Evolutionary conservation across 306 rosid species (phyloP).

Genomic region (Gastrolobium bilobum): DNA sequence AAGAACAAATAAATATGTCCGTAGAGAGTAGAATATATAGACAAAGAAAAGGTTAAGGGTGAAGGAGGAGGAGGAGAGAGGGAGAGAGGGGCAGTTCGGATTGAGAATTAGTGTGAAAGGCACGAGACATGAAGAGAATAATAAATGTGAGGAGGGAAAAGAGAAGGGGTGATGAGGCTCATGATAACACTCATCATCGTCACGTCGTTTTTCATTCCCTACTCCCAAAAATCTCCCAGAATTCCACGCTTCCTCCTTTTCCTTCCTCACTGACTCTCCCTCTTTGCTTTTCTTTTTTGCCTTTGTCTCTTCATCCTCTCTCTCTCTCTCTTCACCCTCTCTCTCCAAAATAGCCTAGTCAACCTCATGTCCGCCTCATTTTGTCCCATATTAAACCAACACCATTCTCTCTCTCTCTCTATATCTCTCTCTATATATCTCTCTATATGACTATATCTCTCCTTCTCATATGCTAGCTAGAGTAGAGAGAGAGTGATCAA

Average conservation of each 20-base stretch:
- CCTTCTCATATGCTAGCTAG: slow-evolving; percentile 10
- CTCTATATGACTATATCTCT: neutral
- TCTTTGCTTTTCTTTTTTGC: slow-evolving; percentile 28
- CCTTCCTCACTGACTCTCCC: slow-evolving; percentile 32
- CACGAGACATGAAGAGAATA: slow-evolving; percentile 70
- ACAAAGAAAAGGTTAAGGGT: slow-evolving; percentile 60
- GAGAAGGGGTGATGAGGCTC: slow-evolving; percentile 71
- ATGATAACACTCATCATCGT: slow-evolving; percentile 96
- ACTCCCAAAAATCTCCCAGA: slow-evolving; percentile 95
- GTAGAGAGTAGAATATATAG: neutral
- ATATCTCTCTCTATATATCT: neutral
- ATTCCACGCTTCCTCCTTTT: slow-evolving; percentile 68
- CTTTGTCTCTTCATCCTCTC: slow-evolving; percentile 12
- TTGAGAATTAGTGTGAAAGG: slow-evolving; percentile 91
- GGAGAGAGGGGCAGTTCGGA: slow-evolving; percentile 86
- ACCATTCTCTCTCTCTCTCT: slow-evolving; percentile 34
- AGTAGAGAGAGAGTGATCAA: slow-evolving; percentile 55
- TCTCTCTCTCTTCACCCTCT: slow-evolving; percentile 35
- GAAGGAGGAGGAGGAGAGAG: slow-evolving; percentile 36
- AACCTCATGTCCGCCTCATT: slow-evolving; percentile 63
- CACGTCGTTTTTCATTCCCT: slow-evolving; percentile 92
- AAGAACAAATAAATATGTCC: too few species aligned
- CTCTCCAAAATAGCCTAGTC: slow-evolving; percentile 58
- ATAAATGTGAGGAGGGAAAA: slow-evolving; percentile 59
- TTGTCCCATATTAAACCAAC: slow-evolving; percentile 71